Evolutionary conservation across 2,329 filamentous ascomycete species (phyloP).

Genomic region (Aureobasidium uvarum): DNA sequence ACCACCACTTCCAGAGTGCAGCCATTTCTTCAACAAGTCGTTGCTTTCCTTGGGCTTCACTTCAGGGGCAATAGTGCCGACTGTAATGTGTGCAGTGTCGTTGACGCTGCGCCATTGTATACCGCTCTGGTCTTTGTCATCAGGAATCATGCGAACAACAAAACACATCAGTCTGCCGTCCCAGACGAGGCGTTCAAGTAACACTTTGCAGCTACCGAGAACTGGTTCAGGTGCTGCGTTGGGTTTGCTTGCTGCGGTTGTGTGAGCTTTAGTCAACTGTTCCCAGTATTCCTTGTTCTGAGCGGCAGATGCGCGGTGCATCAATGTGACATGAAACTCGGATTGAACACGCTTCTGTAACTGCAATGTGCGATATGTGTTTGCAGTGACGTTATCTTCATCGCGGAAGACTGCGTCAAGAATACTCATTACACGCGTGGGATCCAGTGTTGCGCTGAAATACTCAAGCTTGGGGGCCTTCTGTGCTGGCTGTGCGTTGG

Average conservation of each 20-base stretch:
- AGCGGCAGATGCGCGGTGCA: constrained; percentile 68
- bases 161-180: constrained; percentile 88
- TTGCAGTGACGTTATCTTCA: constrained; percentile 54
- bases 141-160: constrained; percentile 65
- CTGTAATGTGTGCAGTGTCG: constrained; percentile 77
- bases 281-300: constrained; percentile 71
- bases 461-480: constrained; percentile 59
- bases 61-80: constrained; percentile 70
- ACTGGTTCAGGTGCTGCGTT: constrained; percentile 47
- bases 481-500: constrained; percentile 25
- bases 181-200: constrained; percentile 70
- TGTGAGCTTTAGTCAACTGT: constrained; percentile 63
- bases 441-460: constrained; percentile 59
- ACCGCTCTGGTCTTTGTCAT: constrained; percentile 50
- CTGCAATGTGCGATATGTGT: constrained; percentile 73
- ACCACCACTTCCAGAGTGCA: constrained; percentile 57
- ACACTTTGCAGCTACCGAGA: constrained; percentile 64
- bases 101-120: constrained; percentile 64
- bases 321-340: constrained; percentile 91
- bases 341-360: constrained; percentile 71
- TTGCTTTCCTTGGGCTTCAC: constrained; percentile 97
- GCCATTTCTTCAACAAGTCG: constrained; percentile 72
- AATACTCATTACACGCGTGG: constrained; percentile 52
- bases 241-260: constrained; percentile 36
- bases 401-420: constrained; percentile 69